Evolutionary conservation across 345 rosid species (phyloP).

Genomic region (Linum tenue): DNA sequence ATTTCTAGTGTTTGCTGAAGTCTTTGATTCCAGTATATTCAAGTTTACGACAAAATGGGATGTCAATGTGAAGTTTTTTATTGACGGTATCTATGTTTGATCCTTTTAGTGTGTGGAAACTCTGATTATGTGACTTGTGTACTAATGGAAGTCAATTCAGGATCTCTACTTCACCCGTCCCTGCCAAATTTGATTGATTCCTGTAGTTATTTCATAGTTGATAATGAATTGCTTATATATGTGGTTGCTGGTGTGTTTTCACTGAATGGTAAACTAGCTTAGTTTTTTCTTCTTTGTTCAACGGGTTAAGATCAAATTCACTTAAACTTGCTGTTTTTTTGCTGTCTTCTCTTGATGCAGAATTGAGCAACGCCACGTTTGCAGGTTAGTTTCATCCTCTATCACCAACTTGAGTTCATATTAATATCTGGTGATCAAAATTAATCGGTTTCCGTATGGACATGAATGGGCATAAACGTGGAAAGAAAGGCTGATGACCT

Average conservation of each 20-base stretch:
- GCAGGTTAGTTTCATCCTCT: conserved; percentile 37
- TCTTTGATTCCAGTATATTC: background rate
- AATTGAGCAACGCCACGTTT: conserved; percentile 52
- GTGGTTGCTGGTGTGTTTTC: background rate
- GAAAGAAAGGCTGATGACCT: too few relatives aligned
- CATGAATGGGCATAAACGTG: too few relatives aligned
- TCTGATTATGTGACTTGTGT: too few relatives aligned
- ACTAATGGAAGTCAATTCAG: too few relatives aligned
- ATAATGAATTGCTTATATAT: background rate
- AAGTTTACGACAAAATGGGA: background rate
- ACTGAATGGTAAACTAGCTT: background rate
- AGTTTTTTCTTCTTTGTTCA: background rate
- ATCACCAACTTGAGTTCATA: too few relatives aligned
- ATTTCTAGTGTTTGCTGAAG: too few relatives aligned
- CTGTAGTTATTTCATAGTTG: background rate
- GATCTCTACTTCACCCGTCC: too few relatives aligned
- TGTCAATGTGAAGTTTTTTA: background rate
- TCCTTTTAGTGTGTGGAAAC: too few relatives aligned
- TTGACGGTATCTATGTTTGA: too few relatives aligned
- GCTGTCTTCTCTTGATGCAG: conserved; percentile 31
- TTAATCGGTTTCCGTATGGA: too few relatives aligned
- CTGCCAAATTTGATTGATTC: background rate
- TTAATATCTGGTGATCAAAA: background rate
- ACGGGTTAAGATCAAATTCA: background rate
- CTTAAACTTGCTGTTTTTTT: conserved; percentile 3